phyloP scores from a whole-genome alignment of 2,329 filamentous ascomycete species.

The Coleophoma eucalyptorum region DNA sequence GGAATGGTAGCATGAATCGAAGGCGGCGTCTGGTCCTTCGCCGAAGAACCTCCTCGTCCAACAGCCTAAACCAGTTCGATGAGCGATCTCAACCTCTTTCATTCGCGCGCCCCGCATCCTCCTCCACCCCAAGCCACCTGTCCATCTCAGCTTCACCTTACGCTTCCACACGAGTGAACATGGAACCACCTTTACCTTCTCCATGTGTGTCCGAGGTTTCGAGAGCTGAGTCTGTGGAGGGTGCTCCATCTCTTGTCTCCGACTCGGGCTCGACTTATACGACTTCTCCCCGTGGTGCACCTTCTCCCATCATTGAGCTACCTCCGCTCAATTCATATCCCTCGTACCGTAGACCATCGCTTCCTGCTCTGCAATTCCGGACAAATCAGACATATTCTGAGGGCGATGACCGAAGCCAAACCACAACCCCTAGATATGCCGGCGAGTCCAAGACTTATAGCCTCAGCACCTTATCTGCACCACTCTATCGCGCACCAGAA shows the following conservation, averaged over 20 bases:
- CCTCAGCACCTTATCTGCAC: slow-evolving; percentile 6
- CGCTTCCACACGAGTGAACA: slow-evolving; percentile 26
- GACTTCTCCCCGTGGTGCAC: slow-evolving; percentile 43
- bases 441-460: slow-evolving; percentile 13
- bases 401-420: slow-evolving; percentile 14
- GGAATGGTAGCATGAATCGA: slow-evolving; percentile 90
- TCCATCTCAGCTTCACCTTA: slow-evolving; percentile 21
- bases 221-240: slow-evolving; percentile 49
- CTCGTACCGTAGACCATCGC: slow-evolving; percentile 20
- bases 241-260: slow-evolving; percentile 66
- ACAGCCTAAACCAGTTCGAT: slow-evolving; percentile 19
- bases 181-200: slow-evolving; percentile 58
- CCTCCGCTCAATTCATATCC: slow-evolving; percentile 20
- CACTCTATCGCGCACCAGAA: slow-evolving; percentile 10
- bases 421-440: slow-evolving; percentile 16
- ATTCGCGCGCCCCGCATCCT: slow-evolving; percentile 17
- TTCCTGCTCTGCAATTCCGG: slow-evolving; percentile 22
- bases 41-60: slow-evolving; percentile 19
- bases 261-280: slow-evolving; percentile 63
- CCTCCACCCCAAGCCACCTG: slow-evolving; percentile 6
- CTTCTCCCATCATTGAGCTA: slow-evolving; percentile 25
- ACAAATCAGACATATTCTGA: slow-evolving; percentile 18
- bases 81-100: slow-evolving; percentile 28
- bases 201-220: slow-evolving; percentile 63
- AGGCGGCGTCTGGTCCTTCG: slow-evolving; percentile 38